These are phyloP conservation scores for Taiozyma sp. DNA, from an alignment of 1,139 yeast genomes.

Conservation along the genomic window DNA sequence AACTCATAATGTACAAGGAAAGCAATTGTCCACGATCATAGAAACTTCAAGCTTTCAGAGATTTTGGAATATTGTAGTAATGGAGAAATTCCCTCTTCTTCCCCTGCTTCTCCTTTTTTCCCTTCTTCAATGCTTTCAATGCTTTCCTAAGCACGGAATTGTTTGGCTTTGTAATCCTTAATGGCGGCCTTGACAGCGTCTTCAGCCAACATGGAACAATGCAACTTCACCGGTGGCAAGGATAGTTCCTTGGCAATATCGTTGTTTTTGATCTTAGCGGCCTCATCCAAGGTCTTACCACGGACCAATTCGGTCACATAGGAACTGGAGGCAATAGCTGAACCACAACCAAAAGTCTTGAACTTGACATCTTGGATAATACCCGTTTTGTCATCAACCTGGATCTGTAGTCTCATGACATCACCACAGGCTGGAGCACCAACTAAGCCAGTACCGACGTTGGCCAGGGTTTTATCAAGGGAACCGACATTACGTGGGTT, in stretches of 20 bases:
- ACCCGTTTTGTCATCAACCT: conserved; percentile 88
- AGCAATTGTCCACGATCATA: background rate
- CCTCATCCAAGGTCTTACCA: conserved; percentile 94
- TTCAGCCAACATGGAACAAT: conserved; percentile 98
- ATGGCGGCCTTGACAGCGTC: conserved; percentile 98
- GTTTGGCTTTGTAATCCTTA: conserved; percentile 85
- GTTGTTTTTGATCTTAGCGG: conserved; percentile 84
- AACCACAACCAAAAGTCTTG: conserved; percentile 98
- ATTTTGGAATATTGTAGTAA: background rate
- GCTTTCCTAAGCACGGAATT: conserved; percentile 16
- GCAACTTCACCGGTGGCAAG: conserved; percentile 94
- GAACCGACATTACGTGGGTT: conserved; percentile 97
- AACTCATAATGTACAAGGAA: background rate
- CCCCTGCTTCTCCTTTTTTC: background rate
- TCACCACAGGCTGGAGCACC: conserved; percentile 99
- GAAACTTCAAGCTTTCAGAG: too few species aligned
- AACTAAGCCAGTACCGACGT: conserved; percentile 97
- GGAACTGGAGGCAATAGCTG: conserved; percentile 94
- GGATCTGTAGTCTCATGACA: conserved; percentile 95
- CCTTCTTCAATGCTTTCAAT: too few species aligned
- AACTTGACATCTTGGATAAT: conserved; percentile 92
- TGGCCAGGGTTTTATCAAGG: conserved; percentile 65
- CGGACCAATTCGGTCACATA: conserved; percentile 94
- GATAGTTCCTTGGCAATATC: conserved; percentile 90
- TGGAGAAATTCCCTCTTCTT: background rate